Conservation (phyloP, 495 filamentous ascomycete species). For the Aspergillus bertholletiae region DNA sequence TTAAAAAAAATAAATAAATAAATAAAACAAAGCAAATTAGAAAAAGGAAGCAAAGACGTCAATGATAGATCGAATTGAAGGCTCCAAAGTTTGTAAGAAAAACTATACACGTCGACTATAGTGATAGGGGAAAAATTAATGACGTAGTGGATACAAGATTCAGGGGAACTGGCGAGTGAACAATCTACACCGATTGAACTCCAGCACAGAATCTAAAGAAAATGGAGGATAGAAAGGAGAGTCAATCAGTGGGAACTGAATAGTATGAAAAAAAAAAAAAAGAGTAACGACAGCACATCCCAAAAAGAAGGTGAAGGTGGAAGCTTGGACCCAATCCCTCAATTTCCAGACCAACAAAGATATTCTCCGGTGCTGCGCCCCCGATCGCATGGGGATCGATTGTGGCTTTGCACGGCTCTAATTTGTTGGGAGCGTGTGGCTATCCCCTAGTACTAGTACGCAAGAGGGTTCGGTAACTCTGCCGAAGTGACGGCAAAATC, state of each 20-base stretch:
- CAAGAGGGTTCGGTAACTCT: too few species aligned
- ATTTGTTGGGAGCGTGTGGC: too few species aligned
- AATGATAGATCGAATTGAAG: background rate
- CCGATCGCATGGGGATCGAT: conserved; percentile 1
- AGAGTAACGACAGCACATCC: conserved; percentile 6
- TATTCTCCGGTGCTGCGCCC: conserved; percentile 4
- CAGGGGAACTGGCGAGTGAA: background rate
- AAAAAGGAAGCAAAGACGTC: too few species aligned
- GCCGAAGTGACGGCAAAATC: too few species aligned
- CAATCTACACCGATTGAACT: background rate
- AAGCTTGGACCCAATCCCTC: background rate
- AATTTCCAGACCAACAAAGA: background rate
- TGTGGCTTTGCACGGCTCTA: background rate
- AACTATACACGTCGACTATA: background rate
- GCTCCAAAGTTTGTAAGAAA: background rate
- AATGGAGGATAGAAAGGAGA: background rate
- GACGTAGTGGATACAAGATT: conserved; percentile 7
- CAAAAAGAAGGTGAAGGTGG: background rate
- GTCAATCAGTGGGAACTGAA: conserved; percentile 11
- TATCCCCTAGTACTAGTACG: too few species aligned
- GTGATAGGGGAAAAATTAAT: background rate
- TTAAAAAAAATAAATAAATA: background rate
- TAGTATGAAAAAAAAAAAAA: background rate
- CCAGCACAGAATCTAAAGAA: background rate
- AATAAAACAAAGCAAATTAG: background rate